These are phyloP conservation scores for Lentinula novae-zelandiae DNA, from an alignment of 1,284 basidiomycete genomes.

Conservation along the genomic window DNA sequence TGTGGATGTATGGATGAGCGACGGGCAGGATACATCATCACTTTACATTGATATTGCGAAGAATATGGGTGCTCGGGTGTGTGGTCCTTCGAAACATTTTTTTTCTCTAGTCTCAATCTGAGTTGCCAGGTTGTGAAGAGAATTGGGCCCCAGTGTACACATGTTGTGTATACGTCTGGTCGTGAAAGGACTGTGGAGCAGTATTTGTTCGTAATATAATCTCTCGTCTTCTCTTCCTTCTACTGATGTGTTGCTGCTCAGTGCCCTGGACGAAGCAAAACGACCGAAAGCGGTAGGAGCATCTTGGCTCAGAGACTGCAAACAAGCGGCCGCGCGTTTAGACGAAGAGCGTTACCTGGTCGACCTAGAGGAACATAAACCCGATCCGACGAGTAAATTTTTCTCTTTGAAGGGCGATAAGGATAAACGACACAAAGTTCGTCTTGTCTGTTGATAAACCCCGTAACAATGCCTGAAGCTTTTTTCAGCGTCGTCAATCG, in stretches of 20 bases:
- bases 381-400: neutral
- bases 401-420: neutral
- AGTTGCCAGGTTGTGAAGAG: conserved; percentile 49
- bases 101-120: neutral
- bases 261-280: neutral
- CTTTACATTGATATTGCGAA: conserved; percentile 85
- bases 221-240: neutral
- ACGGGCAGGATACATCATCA: conserved; percentile 82
- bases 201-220: conserved; percentile 49
- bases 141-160: conserved; percentile 79
- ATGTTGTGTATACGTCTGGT: conserved; percentile 90
- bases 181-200: conserved; percentile 72
- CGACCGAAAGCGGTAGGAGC: neutral
- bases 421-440: neutral
- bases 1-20: conserved; percentile 85
- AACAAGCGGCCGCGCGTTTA: neutral
- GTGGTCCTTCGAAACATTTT: conserved; percentile 19
- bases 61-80: conserved; percentile 79
- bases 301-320: conserved; percentile 5
- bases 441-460: neutral
- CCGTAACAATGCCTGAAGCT: conserved; percentile 7
- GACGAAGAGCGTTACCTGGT: neutral
- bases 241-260: neutral
- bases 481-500: conserved; percentile 40
- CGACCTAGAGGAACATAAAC: conserved; percentile 1